phyloP scores from a whole-genome alignment of 805 yeast species.

The Nematodospora valgi region DNA sequence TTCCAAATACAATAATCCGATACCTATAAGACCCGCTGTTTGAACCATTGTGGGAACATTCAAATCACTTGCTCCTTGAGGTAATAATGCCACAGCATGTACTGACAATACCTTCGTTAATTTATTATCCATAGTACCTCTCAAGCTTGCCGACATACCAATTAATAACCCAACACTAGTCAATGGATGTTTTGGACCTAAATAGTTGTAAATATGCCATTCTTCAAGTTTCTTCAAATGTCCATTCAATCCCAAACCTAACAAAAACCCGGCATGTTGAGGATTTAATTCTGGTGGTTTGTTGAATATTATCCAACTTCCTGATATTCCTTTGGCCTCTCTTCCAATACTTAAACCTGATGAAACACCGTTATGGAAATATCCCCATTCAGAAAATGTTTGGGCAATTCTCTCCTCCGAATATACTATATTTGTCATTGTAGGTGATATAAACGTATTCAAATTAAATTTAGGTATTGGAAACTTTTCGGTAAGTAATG shows the following conservation, averaged over 20 bases:
- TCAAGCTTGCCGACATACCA: conserved; percentile 89
- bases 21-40: conserved; percentile 86
- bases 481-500: conserved; percentile 81
- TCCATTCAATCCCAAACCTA: conserved; percentile 90
- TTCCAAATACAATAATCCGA: conserved; percentile 77
- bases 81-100: conserved; percentile 87
- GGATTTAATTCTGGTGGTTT: conserved; percentile 68
- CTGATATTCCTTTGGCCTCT: conserved; percentile 66
- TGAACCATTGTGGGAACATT: conserved; percentile 82
- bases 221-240: conserved; percentile 81
- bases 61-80: conserved; percentile 85
- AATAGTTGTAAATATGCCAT: conserved; percentile 92
- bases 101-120: conserved; percentile 88
- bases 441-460: conserved; percentile 61
- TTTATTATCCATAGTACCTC: conserved; percentile 80
- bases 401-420: conserved; percentile 53
- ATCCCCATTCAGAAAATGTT: conserved; percentile 68
- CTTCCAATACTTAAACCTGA: conserved; percentile 76
- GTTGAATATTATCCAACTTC: conserved; percentile 90
- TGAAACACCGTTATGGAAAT: conserved; percentile 88
- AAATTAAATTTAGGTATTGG: conserved; percentile 75
- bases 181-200: conserved; percentile 82
- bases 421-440: conserved; percentile 57
- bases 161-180: conserved; percentile 84
- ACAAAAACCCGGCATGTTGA: conserved; percentile 91